Percentiles rank a stretch among this genome's conserved stretches.
Evolutionary conservation across 2,329 filamentous ascomycete species (phyloP).

Genomic region (Pseudophaeomoniella oleicola): DNA sequence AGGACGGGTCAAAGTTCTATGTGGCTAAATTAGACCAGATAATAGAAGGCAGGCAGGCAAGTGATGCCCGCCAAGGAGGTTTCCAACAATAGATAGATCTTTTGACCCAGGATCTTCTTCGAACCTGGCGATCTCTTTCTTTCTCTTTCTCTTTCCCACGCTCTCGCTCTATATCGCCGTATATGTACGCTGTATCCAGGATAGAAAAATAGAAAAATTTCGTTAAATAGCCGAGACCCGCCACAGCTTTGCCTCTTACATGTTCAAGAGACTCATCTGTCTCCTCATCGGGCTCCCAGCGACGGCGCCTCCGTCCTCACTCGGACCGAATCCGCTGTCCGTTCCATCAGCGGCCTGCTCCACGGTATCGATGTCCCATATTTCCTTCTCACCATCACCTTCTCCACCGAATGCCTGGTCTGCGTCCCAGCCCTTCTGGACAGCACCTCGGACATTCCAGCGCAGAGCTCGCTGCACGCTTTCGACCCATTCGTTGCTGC

Average conservation of each 20-base stretch:
- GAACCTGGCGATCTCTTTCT: too few relatives aligned
- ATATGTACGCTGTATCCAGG: too few relatives aligned
- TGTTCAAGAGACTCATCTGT: conserved; percentile 59
- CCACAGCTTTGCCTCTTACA: conserved; percentile 33
- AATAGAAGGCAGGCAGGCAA: too few relatives aligned
- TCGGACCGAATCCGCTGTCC: conserved; percentile 36
- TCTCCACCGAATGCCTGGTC: conserved; percentile 19
- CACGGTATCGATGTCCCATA: conserved; percentile 95
- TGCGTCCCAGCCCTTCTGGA: conserved; percentile 69
- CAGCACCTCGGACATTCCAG: conserved; percentile 88
- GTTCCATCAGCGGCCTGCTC: conserved; percentile 20
- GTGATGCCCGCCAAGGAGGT: too few relatives aligned
- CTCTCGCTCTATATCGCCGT: too few relatives aligned
- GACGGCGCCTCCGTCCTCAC: conserved; percentile 45
- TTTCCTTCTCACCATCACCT: conserved; percentile 37
- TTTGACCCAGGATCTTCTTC: too few relatives aligned
- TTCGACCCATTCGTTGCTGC: conserved; percentile 89
- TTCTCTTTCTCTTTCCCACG: too few relatives aligned
- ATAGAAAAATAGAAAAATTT: too few relatives aligned
- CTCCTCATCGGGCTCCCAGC: conserved; percentile 46
- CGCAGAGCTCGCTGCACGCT: conserved; percentile 80
- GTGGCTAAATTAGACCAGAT: too few relatives aligned
- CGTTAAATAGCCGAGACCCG: too few relatives aligned
- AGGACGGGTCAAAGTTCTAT: too few relatives aligned
- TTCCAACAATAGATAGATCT: too few relatives aligned